Conservation (phyloP, 1,284 basidiomycete species). For the Sanghuangporus sanghuang region DNA sequence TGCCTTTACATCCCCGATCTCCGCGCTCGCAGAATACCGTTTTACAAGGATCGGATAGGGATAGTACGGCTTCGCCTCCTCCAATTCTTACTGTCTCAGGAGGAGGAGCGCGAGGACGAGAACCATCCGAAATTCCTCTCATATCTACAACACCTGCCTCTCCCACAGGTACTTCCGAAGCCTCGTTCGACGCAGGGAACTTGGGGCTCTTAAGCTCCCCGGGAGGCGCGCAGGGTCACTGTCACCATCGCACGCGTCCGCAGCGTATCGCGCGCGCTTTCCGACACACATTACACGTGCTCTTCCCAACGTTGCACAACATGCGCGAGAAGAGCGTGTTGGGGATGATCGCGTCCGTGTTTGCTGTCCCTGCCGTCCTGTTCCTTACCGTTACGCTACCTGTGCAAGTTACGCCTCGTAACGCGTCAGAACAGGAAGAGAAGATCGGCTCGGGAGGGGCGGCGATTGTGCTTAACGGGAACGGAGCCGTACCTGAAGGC, state of each 20-base stretch:
- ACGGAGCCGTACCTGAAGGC: slow-evolving; percentile 27
- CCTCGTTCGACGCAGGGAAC: slow-evolving; percentile 16
- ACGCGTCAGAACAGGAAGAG: slow-evolving; percentile 31
- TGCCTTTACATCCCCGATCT: slow-evolving; percentile 46
- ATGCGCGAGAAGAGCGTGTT: slow-evolving; percentile 69
- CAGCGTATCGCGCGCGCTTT: slow-evolving; percentile 39
- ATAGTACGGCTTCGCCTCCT: not conserved
- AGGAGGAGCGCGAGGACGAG: not conserved
- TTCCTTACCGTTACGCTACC: slow-evolving; percentile 86
- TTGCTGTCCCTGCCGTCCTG: slow-evolving; percentile 86
- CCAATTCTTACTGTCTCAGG: not conserved
- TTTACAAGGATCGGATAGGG: slow-evolving; percentile 13
- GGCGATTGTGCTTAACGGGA: slow-evolving; percentile 10
- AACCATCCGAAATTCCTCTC: slow-evolving; percentile 19
- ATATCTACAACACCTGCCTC: slow-evolving; percentile 24
- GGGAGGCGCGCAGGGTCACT: slow-evolving; percentile 34
- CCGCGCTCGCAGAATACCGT: slow-evolving; percentile 24
- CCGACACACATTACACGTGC: slow-evolving; percentile 44
- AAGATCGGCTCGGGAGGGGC: slow-evolving; percentile 27
- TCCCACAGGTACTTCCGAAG: slow-evolving; percentile 16
- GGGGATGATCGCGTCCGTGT: slow-evolving; percentile 70
- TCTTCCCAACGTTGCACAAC: slow-evolving; percentile 85
- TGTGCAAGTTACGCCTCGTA: slow-evolving; percentile 73
- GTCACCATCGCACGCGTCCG: slow-evolving; percentile 34
- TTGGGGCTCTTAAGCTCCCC: not conserved